phyloP scores from a whole-genome alignment of 805 yeast genomes.

The Ogataea trehaloabstinens region DNA sequence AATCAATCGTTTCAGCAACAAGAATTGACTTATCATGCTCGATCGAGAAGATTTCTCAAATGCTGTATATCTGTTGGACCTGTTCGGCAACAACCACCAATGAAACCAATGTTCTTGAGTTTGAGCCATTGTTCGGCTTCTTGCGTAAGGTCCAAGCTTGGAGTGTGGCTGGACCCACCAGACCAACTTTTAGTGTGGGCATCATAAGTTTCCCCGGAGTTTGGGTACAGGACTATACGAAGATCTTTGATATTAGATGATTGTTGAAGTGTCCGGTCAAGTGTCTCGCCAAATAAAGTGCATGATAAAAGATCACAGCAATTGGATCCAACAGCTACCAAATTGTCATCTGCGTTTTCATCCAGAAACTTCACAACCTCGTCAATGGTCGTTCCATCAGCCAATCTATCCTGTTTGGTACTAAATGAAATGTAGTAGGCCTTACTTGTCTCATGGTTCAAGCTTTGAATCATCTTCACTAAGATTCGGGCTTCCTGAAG shows the following conservation, averaged over 20 bases:
- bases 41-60: conserved; percentile 16
- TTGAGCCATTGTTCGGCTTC: conserved; percentile 40
- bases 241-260: conserved; percentile 16
- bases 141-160: conserved; percentile 34
- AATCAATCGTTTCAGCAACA: background rate
- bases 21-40: background rate
- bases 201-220: conserved; percentile 69
- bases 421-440: conserved; percentile 36
- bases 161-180: conserved; percentile 6
- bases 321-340: conserved; percentile 61
- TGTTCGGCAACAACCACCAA: conserved; percentile 80
- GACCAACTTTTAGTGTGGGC: conserved; percentile 44
- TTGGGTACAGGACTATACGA: conserved; percentile 65
- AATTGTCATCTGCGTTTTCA: conserved; percentile 19
- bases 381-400: conserved; percentile 48
- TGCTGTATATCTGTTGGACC: conserved; percentile 46
- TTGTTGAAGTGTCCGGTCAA: conserved; percentile 13
- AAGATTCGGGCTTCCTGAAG: conserved; percentile 54
- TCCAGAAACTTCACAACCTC: conserved; percentile 29
- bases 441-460: conserved; percentile 16
- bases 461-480: conserved; percentile 36
- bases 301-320: conserved; percentile 54
- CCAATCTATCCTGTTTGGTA: conserved; percentile 36
- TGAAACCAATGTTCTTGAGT: conserved; percentile 40
- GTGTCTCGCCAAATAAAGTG: conserved; percentile 35